Conservation (phyloP, 495 filamentous ascomycete genomes). For the Aspergillus taichungensis region DNA sequence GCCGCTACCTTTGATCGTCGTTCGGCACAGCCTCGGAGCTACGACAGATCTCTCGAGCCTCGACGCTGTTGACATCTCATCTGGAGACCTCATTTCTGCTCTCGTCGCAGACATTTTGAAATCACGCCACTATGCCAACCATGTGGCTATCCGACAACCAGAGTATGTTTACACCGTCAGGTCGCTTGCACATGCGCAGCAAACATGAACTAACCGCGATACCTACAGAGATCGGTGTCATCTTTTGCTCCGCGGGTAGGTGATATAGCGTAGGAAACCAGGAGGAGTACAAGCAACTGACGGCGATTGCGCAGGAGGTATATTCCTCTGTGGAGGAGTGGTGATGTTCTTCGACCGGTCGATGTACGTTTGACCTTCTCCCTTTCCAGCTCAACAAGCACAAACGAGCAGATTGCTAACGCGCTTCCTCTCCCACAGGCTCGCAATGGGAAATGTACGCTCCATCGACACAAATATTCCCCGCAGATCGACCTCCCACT, state of each 20-base stretch:
- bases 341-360: constrained; percentile 96
- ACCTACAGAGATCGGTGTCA: constrained; percentile 78
- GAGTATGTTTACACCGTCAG: constrained; percentile 50
- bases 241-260: constrained; percentile 93
- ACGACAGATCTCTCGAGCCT: neutral
- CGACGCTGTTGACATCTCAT: neutral
- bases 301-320: constrained; percentile 50
- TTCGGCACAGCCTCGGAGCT: too few relatives aligned
- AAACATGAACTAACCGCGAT: constrained; percentile 7
- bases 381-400: neutral
- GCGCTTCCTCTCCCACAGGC: constrained; percentile 30
- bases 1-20: too few relatives aligned
- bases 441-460: constrained; percentile 81
- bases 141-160: constrained; percentile 97
- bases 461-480: neutral
- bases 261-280: constrained; percentile 18
- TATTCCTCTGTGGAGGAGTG: constrained; percentile 90
- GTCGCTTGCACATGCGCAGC: neutral
- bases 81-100: neutral
- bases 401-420: neutral
- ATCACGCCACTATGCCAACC: constrained; percentile 43
- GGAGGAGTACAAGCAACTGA: constrained; percentile 7
- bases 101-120: neutral
- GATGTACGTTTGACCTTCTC: constrained; percentile 47
- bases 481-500: constrained; percentile 4